Evolutionary conservation across 176 grass and related monocot species (phyloP).

Genomic region (Rhynchospora pubera): DNA sequence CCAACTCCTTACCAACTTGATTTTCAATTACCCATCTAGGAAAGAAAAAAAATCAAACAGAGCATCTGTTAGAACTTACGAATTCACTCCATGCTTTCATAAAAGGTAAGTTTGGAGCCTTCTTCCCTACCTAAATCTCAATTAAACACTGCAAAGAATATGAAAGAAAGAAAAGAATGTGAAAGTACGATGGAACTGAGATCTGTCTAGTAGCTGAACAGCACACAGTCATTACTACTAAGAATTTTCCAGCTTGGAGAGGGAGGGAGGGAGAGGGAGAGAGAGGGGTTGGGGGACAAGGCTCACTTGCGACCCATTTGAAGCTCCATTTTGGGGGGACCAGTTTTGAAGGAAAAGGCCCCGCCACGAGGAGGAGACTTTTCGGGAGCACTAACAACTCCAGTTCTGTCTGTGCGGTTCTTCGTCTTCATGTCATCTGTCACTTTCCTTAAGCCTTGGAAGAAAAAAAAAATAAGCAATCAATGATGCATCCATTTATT

Average conservation of each 20-base stretch:
- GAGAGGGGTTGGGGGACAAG: not conserved
- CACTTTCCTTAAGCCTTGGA: conserved; percentile 80
- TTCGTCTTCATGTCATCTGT: conserved; percentile 92
- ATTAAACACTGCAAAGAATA: not conserved
- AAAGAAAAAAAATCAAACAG: not conserved
- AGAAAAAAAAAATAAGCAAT: conserved; percentile 8
- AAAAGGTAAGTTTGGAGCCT: not conserved
- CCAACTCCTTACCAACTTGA: conserved; percentile 75
- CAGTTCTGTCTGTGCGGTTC: conserved; percentile 68
- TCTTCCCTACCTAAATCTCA: not conserved
- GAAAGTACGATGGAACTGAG: not conserved
- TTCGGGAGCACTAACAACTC: conserved; percentile 56
- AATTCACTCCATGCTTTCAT: not conserved
- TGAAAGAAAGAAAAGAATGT: no score
- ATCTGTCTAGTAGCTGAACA: not conserved
- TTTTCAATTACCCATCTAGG: conserved; percentile 88
- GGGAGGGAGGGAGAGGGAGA: no score
- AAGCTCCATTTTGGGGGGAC: conserved; percentile 88
- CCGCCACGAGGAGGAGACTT: conserved; percentile 45
- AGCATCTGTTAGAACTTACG: conserved; percentile 1
- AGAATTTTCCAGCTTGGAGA: no score
- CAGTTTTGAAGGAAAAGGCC: conserved; percentile 56
- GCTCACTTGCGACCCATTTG: conserved; percentile 98
- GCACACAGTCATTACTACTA: not conserved
- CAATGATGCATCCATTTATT: not conserved